Percentiles rank a stretch among this genome's conserved stretches.
Evolutionary conservation across 2,329 filamentous ascomycete species (phyloP).

Genomic region (Sporothrix pallida): DNA sequence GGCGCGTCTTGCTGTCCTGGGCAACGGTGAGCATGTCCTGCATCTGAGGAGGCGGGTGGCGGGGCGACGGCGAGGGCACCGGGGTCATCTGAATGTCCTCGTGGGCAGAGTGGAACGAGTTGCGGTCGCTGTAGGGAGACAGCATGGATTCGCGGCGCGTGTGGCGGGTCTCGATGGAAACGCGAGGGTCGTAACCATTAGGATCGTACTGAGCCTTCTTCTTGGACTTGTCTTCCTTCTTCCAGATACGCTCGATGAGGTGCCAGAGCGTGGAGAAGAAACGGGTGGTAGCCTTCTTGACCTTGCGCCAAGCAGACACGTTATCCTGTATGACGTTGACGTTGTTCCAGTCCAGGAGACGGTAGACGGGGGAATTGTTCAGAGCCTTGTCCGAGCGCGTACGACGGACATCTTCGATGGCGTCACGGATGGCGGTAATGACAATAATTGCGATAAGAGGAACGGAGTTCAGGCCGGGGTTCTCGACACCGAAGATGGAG

Average conservation of each 20-base stretch:
- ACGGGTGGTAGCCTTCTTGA: conserved; percentile 86
- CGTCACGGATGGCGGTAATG: conserved; percentile 92
- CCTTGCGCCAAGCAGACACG: conserved; percentile 80
- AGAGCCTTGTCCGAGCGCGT: conserved; percentile 90
- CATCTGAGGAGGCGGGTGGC: conserved; percentile 46
- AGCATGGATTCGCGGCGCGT: conserved; percentile 61
- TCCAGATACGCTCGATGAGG: conserved; percentile 55
- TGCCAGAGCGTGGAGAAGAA: conserved; percentile 61
- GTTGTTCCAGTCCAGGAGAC: conserved; percentile 86
- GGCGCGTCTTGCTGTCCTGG: conserved; percentile 42
- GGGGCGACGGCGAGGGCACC: conserved; percentile 78
- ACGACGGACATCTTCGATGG: conserved; percentile 90
- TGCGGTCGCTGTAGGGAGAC: conserved; percentile 55
- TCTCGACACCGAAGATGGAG: conserved; percentile 89
- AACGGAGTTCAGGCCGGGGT: conserved; percentile 87
- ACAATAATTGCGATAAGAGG: conserved; percentile 91
- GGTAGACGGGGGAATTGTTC: conserved; percentile 94
- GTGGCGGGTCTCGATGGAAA: conserved; percentile 68
- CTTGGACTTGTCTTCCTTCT: conserved; percentile 58
- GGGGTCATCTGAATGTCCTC: conserved; percentile 95
- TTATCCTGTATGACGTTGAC: conserved; percentile 91
- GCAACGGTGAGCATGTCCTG: conserved; percentile 49
- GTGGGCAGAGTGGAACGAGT: conserved; percentile 60
- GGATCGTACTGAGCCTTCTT: conserved; percentile 53
- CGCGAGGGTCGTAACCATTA: conserved; percentile 60